phyloP scores from a whole-genome alignment of 345 rosid genomes.

The Gossypioides kirkii region DNA sequence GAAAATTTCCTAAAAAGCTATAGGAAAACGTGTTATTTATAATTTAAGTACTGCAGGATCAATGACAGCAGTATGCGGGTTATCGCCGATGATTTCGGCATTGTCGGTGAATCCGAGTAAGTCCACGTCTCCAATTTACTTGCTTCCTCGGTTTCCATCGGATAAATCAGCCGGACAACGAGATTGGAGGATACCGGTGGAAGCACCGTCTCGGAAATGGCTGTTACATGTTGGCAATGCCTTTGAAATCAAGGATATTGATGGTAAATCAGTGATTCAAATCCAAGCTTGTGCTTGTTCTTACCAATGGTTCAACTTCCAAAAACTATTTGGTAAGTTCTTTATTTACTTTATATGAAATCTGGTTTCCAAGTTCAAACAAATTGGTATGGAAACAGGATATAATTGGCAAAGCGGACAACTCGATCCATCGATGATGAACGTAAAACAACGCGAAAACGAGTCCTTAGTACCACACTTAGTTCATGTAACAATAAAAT shows the following conservation, averaged over 20 bases:
- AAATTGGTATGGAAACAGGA: slow-evolving; percentile 31
- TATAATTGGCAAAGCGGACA: slow-evolving; percentile 71
- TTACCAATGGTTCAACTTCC: slow-evolving; percentile 84
- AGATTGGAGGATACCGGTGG: slow-evolving; percentile 75
- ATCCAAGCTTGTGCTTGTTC: slow-evolving; percentile 67
- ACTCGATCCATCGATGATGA: slow-evolving; percentile 79
- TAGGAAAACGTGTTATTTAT: neutral
- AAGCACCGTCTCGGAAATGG: slow-evolving; percentile 75
- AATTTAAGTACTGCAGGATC: slow-evolving; percentile 62
- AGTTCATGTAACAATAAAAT: slow-evolving; percentile 53
- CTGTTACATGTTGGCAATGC: slow-evolving; percentile 74
- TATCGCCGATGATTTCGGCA: slow-evolving; percentile 89
- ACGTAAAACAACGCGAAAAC: slow-evolving; percentile 30
- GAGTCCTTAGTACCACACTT: slow-evolving; percentile 52
- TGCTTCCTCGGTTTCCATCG: slow-evolving; percentile 60
- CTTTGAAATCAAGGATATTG: slow-evolving; percentile 36
- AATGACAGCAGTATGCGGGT: slow-evolving; percentile 61
- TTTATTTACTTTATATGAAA: no score
- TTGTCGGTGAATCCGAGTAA: slow-evolving; percentile 73
- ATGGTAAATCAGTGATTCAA: slow-evolving; percentile 49
- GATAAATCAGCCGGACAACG: slow-evolving; percentile 23
- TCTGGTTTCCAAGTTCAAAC: no score
- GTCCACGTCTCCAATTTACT: slow-evolving; percentile 63
- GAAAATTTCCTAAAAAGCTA: neutral
- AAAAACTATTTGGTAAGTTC: slow-evolving; percentile 61